phyloP scores from a whole-genome alignment of 2,329 filamentous ascomycete species.

The Neopestalotiopsis clavispora region DNA sequence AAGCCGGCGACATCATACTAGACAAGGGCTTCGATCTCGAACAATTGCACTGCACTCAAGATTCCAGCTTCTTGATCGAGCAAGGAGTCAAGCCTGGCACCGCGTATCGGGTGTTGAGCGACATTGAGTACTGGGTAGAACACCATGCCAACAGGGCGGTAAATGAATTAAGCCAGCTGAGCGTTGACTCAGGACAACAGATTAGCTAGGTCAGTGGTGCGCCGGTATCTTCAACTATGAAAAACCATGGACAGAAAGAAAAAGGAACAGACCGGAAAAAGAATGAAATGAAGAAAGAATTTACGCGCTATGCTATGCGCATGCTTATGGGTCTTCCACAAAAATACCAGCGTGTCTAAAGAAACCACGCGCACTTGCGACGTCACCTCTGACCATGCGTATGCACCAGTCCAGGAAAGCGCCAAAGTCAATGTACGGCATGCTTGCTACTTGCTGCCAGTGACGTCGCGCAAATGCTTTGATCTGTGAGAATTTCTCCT shows the following conservation, averaged over 20 bases:
- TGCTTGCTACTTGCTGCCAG: not conserved
- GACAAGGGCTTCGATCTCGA: not conserved
- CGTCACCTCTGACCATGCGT: not conserved
- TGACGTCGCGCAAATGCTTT: not conserved
- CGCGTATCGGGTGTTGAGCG: not conserved
- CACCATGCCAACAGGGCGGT: not conserved
- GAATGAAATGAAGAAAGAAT: too few species aligned
- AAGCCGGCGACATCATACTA: not conserved
- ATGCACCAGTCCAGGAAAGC: conserved; percentile 5
- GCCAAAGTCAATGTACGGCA: not conserved
- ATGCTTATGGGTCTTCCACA: not conserved
- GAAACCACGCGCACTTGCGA: not conserved
- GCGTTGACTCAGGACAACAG: not conserved
- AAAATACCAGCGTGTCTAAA: not conserved
- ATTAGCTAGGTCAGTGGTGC: not conserved
- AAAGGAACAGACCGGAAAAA: too few species aligned
- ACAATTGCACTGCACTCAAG: not conserved
- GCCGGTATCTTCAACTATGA: too few species aligned
- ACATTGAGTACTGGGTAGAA: not conserved
- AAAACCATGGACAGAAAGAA: too few species aligned
- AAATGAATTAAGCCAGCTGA: not conserved
- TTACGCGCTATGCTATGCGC: not conserved
- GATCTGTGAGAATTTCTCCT: not conserved
- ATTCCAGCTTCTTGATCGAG: not conserved
- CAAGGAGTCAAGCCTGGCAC: not conserved